Evolutionary conservation across 2,329 filamentous ascomycete species (phyloP).

Genomic region (Pseudocercospora fijiensis): DNA sequence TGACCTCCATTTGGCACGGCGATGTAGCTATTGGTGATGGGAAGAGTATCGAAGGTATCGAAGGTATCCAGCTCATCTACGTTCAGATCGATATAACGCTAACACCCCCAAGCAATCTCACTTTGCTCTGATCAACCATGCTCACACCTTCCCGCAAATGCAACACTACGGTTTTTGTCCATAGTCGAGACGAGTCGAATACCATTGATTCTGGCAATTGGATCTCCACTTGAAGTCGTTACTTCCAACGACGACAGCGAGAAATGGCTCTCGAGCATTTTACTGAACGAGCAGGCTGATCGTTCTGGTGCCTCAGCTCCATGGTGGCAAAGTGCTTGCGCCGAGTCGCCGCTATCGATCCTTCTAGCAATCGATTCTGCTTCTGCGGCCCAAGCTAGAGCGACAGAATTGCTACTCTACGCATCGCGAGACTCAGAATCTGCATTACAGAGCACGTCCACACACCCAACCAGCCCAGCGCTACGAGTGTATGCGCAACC

Average conservation of each 20-base stretch:
- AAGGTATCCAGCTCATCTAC: constrained; percentile 9
- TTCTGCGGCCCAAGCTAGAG: constrained; percentile 6
- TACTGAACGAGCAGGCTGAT: constrained; percentile 12
- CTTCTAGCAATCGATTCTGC: constrained; percentile 18
- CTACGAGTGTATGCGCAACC: constrained; percentile 44
- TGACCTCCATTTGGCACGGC: constrained; percentile 21
- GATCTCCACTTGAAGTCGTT: constrained; percentile 13
- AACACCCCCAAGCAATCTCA: constrained; percentile 12
- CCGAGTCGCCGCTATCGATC: constrained; percentile 25
- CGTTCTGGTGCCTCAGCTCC: not conserved
- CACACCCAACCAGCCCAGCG: not conserved
- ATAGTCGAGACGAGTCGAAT: constrained; percentile 24
- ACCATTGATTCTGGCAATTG: constrained; percentile 20
- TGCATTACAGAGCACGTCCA: not conserved
- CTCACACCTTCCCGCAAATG: constrained; percentile 11
- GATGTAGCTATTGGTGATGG: constrained; percentile 15
- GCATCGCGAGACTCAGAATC: constrained; percentile 36
- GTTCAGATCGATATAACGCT: not conserved
- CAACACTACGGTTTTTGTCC: constrained; percentile 23
- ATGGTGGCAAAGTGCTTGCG: constrained; percentile 26
- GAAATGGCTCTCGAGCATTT: constrained; percentile 27
- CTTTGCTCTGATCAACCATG: not conserved
- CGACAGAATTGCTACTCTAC: constrained; percentile 51
- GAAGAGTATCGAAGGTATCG: constrained; percentile 9
- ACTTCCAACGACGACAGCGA: constrained; percentile 14